These are phyloP conservation scores for Acanthamoeba rhysodes DNA, from an alignment of 208 protist species.

Conservation along the genomic window DNA sequence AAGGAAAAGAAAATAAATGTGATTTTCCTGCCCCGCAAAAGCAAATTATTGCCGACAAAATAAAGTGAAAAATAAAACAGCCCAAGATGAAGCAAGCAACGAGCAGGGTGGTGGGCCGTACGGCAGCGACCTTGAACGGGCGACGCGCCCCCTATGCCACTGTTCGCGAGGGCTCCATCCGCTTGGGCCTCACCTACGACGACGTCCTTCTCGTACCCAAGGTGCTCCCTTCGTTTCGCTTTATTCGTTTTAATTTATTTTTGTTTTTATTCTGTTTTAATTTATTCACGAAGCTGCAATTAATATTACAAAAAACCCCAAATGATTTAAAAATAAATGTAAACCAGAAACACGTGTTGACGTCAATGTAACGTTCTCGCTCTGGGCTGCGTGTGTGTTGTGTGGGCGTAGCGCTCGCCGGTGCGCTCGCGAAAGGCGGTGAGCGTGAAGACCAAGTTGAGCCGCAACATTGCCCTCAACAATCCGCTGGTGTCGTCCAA, in stretches of 20 bases:
- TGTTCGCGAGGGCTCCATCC: background rate
- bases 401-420: constrained; percentile 7
- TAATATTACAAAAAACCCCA: no score
- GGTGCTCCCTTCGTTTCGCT: background rate
- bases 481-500: constrained; percentile 95
- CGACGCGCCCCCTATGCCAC: background rate
- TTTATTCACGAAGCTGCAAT: no score
- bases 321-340: no score
- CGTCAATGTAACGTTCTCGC: no score
- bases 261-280: background rate
- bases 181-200: constrained; percentile 23
- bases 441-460: constrained; percentile 79
- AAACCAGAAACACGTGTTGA: no score
- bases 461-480: constrained; percentile 94
- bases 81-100: background rate
- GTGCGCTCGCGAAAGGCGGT: constrained; percentile 83
- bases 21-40: no score
- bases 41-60: no score
- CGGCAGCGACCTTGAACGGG: background rate
- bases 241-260: background rate
- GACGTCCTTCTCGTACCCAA: constrained; percentile 55
- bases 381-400: no score
- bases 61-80: no score
- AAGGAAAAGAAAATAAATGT: no score
- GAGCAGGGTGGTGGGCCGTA: background rate